Evolutionary conservation across 2,329 filamentous ascomycete genomes (phyloP).

Genomic region (Aspergillus eucalypticola): DNA sequence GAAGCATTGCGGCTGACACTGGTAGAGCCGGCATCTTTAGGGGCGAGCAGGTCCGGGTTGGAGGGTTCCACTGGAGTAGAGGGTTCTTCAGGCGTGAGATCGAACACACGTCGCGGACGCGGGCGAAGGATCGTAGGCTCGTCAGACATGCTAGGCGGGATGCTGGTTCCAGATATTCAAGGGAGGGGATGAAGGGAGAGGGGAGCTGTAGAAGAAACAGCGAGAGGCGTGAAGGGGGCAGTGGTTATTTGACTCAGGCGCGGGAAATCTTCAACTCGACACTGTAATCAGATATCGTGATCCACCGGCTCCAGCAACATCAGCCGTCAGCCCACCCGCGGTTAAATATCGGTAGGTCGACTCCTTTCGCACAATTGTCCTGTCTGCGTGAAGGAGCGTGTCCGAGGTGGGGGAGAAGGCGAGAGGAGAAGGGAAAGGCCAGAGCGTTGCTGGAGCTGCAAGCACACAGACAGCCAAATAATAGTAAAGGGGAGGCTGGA

Average conservation of each 20-base stretch:
- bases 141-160: constrained; percentile 32
- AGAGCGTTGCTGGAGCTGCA: constrained; percentile 5
- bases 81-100: constrained; percentile 52
- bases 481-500: constrained; percentile 2
- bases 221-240: neutral
- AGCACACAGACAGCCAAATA: constrained; percentile 11
- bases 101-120: constrained; percentile 70
- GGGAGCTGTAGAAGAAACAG: neutral
- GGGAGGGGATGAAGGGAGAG: neutral
- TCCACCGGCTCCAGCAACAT: neutral
- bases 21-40: constrained; percentile 36
- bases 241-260: neutral
- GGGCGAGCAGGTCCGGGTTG: constrained; percentile 37
- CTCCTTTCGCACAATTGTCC: constrained; percentile 1
- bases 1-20: constrained; percentile 71
- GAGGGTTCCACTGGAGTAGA: constrained; percentile 42
- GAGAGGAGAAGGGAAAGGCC: constrained; percentile 3
- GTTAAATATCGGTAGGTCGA: neutral
- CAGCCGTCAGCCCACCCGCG: neutral
- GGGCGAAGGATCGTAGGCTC: constrained; percentile 65
- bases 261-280: neutral
- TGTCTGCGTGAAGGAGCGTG: constrained; percentile 1
- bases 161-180: neutral
- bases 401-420: neutral
- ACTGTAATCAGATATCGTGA: neutral